Base-by-base conservation (phyloP, 495 filamentous ascomycete species). In the Annulohypoxylon moriforme region DNA sequence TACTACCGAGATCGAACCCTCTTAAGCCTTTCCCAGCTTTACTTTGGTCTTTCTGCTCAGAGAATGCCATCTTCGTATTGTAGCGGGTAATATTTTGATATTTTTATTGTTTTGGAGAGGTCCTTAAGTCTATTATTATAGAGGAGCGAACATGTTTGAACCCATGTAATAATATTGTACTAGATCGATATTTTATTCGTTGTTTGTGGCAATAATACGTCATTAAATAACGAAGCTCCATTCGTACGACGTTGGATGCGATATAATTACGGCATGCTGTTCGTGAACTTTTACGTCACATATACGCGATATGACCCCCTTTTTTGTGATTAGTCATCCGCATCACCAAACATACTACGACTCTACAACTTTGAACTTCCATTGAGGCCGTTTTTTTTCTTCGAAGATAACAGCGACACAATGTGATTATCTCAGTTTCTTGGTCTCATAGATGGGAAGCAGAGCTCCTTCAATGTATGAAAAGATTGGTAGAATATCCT, bases 1-100 rank as follows among this genome's bases (percentile, higher is more conserved):
- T 58, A 20, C 59, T 64, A 6, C 67, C 67, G 5, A 20, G 38
- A 20, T 69, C 67, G n/a, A 69, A 40, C 36, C 36, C 36, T 40
- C 36, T 40, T n/a, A 4, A 64, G 22, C 29, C 58, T 42, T 64
- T 64, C n/a, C 59, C 33, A 24, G 67, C 50, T n/a, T 69, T 69
- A 18, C 24, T 68, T 40, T 62, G 59, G 22, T 69, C 44, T 34
- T 69, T 58, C 25, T 59, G 59, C 10, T 16, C 33, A 7, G 52
- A 16, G 16, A 25, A 24, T 34, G 57, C 33, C 67, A 67, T 67
- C 5, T 44, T 60, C 5, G 3, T 60, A 18, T 34, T 11, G 31
- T 11, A 13, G 42, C n/a, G 10, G 3, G 18, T n/a, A 14, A 14
- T 16, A 13, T 65, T 14, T 13, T 58, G 24, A 24, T 56, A 20